phyloP scores from a whole-genome alignment of 164 flowering plant species.

The Piper betle region DNA sequence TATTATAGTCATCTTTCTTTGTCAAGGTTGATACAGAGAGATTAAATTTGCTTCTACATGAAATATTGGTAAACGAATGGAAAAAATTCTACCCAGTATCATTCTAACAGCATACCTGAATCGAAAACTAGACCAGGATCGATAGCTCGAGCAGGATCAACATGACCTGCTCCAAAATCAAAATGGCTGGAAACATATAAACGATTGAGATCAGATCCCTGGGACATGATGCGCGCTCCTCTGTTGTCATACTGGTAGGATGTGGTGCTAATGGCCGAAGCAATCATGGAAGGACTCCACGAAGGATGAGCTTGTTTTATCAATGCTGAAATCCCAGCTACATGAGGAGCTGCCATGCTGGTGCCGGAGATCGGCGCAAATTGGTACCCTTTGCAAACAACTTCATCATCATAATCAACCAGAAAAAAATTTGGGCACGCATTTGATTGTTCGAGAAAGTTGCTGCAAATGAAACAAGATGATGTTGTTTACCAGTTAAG shows the following conservation, averaged over 20 bases:
- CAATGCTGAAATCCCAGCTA: constrained; percentile 80
- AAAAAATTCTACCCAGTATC: neutral
- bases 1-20: too few species aligned
- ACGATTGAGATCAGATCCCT: constrained; percentile 32
- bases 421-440: neutral
- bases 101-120: constrained; percentile 33
- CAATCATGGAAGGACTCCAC: constrained; percentile 89
- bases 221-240: constrained; percentile 59
- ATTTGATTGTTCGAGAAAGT: neutral
- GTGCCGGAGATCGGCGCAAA: constrained; percentile 84
- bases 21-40: too few species aligned
- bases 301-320: constrained; percentile 65
- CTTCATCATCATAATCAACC: neutral
- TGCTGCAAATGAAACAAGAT: neutral
- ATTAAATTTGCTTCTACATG: too few species aligned
- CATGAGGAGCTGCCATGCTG: constrained; percentile 95
- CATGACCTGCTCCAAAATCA: constrained; percentile 66
- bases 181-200: constrained; percentile 54
- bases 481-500: constrained; percentile 29
- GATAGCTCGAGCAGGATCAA: constrained; percentile 43
- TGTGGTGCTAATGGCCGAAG: constrained; percentile 82
- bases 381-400: constrained; percentile 29
- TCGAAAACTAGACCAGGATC: constrained; percentile 71
- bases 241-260: constrained; percentile 47
- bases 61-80: neutral